Conservation (phyloP, 1,139 yeast genomes). For the Geotrichum phurueaensis region DNA sequence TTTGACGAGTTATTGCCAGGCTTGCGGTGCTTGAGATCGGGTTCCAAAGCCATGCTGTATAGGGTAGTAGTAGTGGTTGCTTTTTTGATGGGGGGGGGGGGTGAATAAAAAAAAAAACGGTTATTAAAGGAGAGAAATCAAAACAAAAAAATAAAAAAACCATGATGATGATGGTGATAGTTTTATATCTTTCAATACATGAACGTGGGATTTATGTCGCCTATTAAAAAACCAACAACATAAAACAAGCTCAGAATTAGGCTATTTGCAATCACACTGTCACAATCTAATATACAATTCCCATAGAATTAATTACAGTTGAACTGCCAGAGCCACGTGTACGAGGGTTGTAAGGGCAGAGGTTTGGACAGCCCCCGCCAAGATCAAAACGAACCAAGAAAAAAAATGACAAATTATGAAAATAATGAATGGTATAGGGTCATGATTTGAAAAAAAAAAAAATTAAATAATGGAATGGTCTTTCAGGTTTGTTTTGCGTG, state of each 20-base stretch:
- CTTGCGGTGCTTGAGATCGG: constrained; percentile 4
- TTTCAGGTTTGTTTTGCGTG: too few species aligned
- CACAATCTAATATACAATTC: neutral
- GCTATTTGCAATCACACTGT: neutral
- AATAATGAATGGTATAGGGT: too few species aligned
- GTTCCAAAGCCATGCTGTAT: neutral
- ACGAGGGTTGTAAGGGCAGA: too few species aligned
- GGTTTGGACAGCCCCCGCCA: too few species aligned
- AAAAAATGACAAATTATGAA: too few species aligned
- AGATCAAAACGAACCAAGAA: too few species aligned
- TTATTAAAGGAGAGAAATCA: neutral
- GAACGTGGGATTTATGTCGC: neutral
- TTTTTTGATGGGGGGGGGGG: too few species aligned
- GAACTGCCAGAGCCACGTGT: neutral
- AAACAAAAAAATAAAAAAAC: neutral
- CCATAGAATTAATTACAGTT: neutral
- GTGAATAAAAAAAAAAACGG: too few species aligned
- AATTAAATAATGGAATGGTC: too few species aligned
- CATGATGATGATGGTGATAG: neutral
- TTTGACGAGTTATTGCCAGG: neutral
- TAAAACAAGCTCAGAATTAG: neutral
- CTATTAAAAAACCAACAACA: neutral
- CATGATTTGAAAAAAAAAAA: too few species aligned
- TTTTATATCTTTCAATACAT: too few species aligned
- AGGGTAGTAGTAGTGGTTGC: neutral